Base-by-base conservation (phyloP, 345 rosid species). In the Eucalyptus camaldulensis region DNA sequence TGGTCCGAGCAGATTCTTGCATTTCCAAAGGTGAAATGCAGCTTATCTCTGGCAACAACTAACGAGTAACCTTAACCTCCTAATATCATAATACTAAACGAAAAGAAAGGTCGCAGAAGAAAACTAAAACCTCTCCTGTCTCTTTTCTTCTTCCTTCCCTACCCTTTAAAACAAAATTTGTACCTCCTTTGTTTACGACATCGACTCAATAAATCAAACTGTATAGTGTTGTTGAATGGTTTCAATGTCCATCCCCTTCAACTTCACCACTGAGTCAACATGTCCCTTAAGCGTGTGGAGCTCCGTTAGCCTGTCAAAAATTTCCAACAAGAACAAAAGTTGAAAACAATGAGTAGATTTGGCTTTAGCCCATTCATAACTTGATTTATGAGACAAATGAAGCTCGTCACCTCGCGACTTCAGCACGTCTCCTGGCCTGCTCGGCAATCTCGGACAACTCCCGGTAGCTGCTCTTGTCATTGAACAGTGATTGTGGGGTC, bases 401-500 rank as follows among this genome's bases (percentile, higher is more conserved):
- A 21, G 83, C 9, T 21, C 7, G 1, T 90, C 53, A 93, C 94
- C 94, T 93, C 8, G 93, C 93, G 56, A 93, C 91, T 80, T 93
- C 93, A 40, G 94, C 94, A 43, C 94, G 93, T 87, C 90, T 91
- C 91, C 88, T 93, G 47, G 94, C 94, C 87, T 93, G 94, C 88
- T 92, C 94, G 0, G 94, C 94, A 12, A 93, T 90, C 86, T 91
- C 93, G 31, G 88, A 88, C 67, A 90, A 80, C 89, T 91, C 93
- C 11, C 83, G 76, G 43, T 91, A 88, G 76, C 80, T 90, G 69
- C 88, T 86, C 89, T 92, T 92, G 37, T 92, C 93, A 6, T 88
- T 85, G 50, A 86, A 33, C 6, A 89, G 22, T 81, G 90, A 85
- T 45, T 88, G 91, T 27, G 92, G 88, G 13, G 89, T 50, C 29